phyloP scores from a whole-genome alignment of 192 early-diverging fungal genomes.

The Umbelopsis sp. region DNA sequence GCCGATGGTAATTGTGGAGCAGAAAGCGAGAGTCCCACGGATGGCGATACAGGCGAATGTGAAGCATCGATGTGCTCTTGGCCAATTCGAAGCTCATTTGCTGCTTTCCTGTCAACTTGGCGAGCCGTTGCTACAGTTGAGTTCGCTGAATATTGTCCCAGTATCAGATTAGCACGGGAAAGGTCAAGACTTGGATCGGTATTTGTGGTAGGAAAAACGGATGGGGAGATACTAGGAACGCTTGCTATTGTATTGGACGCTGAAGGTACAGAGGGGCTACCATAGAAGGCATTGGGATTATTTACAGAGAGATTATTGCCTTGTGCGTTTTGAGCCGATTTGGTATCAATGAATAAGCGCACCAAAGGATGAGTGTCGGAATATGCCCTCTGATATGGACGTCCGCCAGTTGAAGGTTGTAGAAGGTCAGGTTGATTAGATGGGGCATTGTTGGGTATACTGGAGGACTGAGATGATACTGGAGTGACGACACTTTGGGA shows the following conservation, averaged over 20 bases:
- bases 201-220: not conserved
- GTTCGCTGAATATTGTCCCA: not conserved
- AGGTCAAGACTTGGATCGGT: not conserved
- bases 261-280: not conserved
- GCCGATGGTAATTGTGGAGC: not conserved
- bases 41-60: not conserved
- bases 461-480: not conserved
- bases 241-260: not conserved
- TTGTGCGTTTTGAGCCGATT: not conserved
- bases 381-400: conserved; percentile 25
- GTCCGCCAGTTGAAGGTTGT: conserved; percentile 13
- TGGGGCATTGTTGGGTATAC: not conserved
- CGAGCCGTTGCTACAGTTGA: not conserved
- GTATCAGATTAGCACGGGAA: not conserved
- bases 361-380: conserved; percentile 34
- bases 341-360: conserved; percentile 27
- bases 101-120: not conserved
- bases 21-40: not conserved
- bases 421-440: conserved; percentile 7
- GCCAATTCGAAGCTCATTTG: conserved; percentile 19
- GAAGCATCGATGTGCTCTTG: not conserved
- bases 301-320: not conserved
- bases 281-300: not conserved
- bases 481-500: not conserved
- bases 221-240: not conserved